These are phyloP conservation scores for Myxozyma lipomycoides DNA, from an alignment of 805 yeast species.

Conservation along the genomic window DNA sequence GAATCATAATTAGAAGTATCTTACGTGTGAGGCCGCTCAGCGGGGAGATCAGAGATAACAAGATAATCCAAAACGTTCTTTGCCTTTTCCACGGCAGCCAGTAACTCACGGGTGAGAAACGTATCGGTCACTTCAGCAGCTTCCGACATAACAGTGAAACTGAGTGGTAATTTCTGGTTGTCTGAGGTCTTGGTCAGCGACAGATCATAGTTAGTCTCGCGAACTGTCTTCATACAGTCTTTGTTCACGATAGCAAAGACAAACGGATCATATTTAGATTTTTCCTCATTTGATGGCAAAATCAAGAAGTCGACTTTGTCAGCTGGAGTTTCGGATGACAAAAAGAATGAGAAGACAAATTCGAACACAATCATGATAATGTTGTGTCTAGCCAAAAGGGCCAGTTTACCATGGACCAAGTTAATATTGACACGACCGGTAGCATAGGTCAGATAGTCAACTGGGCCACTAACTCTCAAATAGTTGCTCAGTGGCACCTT, in stretches of 20 bases:
- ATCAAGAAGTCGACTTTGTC: constrained; percentile 62
- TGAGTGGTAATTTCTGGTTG: constrained; percentile 66
- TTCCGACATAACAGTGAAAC: constrained; percentile 87
- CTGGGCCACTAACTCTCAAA: constrained; percentile 57
- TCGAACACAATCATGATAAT: constrained; percentile 65
- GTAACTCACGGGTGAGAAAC: constrained; percentile 48
- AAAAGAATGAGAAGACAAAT: constrained; percentile 51
- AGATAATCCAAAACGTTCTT: constrained; percentile 56
- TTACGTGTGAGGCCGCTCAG: constrained; percentile 58
- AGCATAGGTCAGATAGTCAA: constrained; percentile 67
- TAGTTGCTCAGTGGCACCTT: constrained; percentile 36
- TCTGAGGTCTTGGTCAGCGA: constrained; percentile 76
- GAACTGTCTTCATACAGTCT: constrained; percentile 67
- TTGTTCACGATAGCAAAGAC: constrained; percentile 84
- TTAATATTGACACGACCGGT: constrained; percentile 81
- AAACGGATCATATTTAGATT: constrained; percentile 54
- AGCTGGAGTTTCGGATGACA: constrained; percentile 46
- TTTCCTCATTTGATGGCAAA: constrained; percentile 49
- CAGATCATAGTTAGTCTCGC: constrained; percentile 74
- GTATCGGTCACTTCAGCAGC: constrained; percentile 72
- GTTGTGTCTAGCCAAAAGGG: constrained; percentile 77
- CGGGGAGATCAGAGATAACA: constrained; percentile 80
- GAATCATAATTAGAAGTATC: too few relatives aligned
- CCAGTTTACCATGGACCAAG: constrained; percentile 56
- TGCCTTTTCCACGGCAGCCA: constrained; percentile 43